These are phyloP conservation scores for Globisporangium nunn DNA, from an alignment of 352 stramenopile species.

Conservation along the genomic window DNA sequence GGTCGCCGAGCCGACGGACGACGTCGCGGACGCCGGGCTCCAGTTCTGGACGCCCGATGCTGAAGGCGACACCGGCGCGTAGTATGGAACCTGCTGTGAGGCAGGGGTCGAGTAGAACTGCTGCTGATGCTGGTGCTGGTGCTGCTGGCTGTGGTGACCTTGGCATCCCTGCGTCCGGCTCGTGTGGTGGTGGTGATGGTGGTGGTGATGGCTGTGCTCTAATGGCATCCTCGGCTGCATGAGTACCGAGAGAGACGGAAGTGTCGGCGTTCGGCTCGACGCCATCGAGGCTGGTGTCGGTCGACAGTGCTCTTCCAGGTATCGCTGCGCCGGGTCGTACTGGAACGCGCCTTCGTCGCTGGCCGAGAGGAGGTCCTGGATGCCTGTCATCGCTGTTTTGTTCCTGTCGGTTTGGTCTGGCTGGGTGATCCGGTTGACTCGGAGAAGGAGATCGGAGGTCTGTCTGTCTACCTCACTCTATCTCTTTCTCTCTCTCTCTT, in stretches of 20 bases:
- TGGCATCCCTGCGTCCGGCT: background rate
- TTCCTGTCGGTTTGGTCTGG: background rate
- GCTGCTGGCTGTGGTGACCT: background rate
- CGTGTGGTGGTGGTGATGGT: no score
- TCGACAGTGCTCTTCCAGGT: slow-evolving; percentile 4
- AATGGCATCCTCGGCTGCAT: slow-evolving; percentile 7
- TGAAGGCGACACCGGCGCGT: slow-evolving; percentile 5
- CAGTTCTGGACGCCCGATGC: background rate
- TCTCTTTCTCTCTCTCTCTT: background rate
- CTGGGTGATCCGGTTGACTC: no score
- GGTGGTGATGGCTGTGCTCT: background rate
- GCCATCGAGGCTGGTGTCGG: background rate
- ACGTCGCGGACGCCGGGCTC: slow-evolving; percentile 9
- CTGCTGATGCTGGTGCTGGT: background rate
- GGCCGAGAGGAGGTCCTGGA: slow-evolving; percentile 11
- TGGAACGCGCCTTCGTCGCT: slow-evolving; percentile 8
- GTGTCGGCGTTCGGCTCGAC: background rate
- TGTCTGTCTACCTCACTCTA: background rate
- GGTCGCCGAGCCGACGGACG: slow-evolving; percentile 2
- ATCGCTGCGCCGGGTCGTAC: slow-evolving; percentile 11
- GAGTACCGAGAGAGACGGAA: slow-evolving; percentile 14
- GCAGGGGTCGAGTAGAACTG: background rate
- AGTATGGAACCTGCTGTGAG: slow-evolving; percentile 1
- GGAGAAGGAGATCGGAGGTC: background rate
- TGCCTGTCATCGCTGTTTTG: slow-evolving; percentile 1